These are phyloP conservation scores for Clarireedia sp. DNA, from an alignment of 2,329 filamentous ascomycete species.

Conservation along the genomic window DNA sequence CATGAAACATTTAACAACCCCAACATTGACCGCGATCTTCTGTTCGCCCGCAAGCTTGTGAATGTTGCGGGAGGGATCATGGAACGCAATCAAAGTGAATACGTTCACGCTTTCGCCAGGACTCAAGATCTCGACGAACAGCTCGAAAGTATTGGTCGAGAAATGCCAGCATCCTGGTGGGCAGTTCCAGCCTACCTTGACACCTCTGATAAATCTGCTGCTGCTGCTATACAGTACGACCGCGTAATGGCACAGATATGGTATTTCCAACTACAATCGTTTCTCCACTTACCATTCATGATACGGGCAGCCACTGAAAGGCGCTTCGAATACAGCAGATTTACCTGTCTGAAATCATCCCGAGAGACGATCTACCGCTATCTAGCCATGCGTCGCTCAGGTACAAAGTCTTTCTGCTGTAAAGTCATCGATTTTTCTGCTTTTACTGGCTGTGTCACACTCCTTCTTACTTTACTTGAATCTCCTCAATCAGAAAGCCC, in stretches of 20 bases:
- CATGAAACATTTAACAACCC: constrained; percentile 25
- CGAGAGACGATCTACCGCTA: constrained; percentile 25
- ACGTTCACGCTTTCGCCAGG: constrained; percentile 20
- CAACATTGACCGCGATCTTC: constrained; percentile 14
- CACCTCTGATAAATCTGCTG: constrained; percentile 3
- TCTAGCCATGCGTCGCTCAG: constrained; percentile 15
- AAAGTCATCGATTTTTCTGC: constrained; percentile 27
- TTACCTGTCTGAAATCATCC: constrained; percentile 25
- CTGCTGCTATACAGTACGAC: constrained; percentile 15
- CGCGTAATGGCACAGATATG: constrained; percentile 25
- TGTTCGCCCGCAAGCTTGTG: constrained; percentile 21
- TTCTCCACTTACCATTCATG: constrained; percentile 29
- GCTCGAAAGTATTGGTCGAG: constrained; percentile 21
- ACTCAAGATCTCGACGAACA: constrained; percentile 29
- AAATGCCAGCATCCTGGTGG: constrained; percentile 26
- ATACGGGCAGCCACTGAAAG: constrained; percentile 26
- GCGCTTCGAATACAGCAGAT: constrained; percentile 28
- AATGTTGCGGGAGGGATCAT: constrained; percentile 22
- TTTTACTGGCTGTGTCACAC: constrained; percentile 24
- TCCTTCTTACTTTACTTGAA: constrained; percentile 24
- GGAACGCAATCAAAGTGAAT: constrained; percentile 23
- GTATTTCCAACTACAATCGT: constrained; percentile 24
- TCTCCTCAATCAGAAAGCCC: constrained; percentile 10
- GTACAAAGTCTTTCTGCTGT: constrained; percentile 23
- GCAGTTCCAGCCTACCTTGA: constrained; percentile 16